Conservation (phyloP, 2,329 filamentous ascomycete species). For the Reticulascus tulasneorum region DNA sequence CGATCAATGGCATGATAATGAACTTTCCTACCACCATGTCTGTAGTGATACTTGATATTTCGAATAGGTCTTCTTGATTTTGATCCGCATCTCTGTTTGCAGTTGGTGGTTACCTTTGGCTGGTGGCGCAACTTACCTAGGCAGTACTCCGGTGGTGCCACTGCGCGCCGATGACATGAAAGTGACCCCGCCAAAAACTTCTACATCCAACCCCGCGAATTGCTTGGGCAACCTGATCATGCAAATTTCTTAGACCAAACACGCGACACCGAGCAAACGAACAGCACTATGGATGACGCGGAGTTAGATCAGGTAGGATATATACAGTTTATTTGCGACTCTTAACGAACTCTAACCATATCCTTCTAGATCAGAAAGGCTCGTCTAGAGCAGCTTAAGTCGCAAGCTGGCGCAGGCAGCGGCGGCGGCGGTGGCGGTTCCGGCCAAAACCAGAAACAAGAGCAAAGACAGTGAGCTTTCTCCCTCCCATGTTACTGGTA, state of each 20-base stretch:
- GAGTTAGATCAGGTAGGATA: slow-evolving; percentile 35
- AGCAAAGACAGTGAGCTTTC: slow-evolving; percentile 41
- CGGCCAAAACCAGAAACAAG: slow-evolving; percentile 60
- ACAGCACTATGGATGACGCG: slow-evolving; percentile 35
- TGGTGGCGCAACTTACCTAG: no score
- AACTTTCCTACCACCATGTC: no score
- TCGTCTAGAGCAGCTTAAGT: slow-evolving; percentile 88
- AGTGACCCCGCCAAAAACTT: slow-evolving; percentile 14
- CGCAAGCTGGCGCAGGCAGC: slow-evolving; percentile 54
- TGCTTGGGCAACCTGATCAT: no score
- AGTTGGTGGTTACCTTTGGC: no score
- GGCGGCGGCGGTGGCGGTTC: slow-evolving; percentile 41
- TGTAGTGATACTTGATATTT: no score
- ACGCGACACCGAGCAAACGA: slow-evolving; percentile 6
- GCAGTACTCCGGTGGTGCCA: no score
- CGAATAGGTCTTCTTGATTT: no score
- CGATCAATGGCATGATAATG: no score
- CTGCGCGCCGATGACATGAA: no score
- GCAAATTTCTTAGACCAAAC: slow-evolving; percentile 10
- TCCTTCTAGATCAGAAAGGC: slow-evolving; percentile 74
- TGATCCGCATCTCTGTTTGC: no score
- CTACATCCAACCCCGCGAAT: slow-evolving; percentile 10
- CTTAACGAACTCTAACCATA: slow-evolving; percentile 7
- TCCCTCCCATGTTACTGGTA: no score
- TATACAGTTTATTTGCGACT: background rate